phyloP scores from a whole-genome alignment of 140 eudicot species.

The Senecio squalidus region DNA sequence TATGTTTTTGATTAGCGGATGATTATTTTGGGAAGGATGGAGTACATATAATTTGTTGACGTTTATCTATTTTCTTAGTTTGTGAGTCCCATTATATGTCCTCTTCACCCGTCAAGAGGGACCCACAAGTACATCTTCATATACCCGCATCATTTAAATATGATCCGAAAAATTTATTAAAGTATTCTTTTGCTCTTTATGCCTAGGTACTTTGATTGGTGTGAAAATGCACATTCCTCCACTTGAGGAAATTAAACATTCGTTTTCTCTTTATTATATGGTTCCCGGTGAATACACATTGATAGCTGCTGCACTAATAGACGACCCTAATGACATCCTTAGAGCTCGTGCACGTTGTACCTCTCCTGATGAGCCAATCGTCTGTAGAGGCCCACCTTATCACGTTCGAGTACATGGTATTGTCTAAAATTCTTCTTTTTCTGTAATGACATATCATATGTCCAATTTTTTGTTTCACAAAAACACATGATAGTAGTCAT shows the following conservation, averaged over 20 bases:
- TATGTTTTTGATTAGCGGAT: too few relatives aligned
- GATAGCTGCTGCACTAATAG: constrained; percentile 79
- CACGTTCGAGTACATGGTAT: constrained; percentile 78
- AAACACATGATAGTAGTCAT: background rate
- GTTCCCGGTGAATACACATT: constrained; percentile 96
- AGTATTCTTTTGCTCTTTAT: background rate
- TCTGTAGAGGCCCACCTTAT: constrained; percentile 92
- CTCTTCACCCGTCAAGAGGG: too few relatives aligned
- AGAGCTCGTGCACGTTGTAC: constrained; percentile 72
- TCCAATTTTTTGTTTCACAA: background rate
- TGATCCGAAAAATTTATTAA: too few relatives aligned
- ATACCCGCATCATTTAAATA: too few relatives aligned
- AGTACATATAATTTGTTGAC: too few relatives aligned
- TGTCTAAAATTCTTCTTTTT: constrained; percentile 2
- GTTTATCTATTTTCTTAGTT: too few relatives aligned
- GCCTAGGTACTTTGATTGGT: constrained; percentile 72
- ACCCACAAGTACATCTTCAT: too few relatives aligned
- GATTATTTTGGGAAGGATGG: too few relatives aligned
- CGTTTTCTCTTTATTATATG: constrained; percentile 68
- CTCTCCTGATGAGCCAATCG: constrained; percentile 62
- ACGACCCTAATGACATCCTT: constrained; percentile 82
- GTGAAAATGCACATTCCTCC: constrained; percentile 79
- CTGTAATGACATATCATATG: constrained; percentile 6
- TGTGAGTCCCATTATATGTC: too few relatives aligned
- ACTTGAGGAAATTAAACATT: constrained; percentile 69